Percentiles rank a stretch among this genome's conserved stretches.
phyloP scores from a whole-genome alignment of 768 basidiomycete genomes.

The Gymnopilus dilepis region DNA sequence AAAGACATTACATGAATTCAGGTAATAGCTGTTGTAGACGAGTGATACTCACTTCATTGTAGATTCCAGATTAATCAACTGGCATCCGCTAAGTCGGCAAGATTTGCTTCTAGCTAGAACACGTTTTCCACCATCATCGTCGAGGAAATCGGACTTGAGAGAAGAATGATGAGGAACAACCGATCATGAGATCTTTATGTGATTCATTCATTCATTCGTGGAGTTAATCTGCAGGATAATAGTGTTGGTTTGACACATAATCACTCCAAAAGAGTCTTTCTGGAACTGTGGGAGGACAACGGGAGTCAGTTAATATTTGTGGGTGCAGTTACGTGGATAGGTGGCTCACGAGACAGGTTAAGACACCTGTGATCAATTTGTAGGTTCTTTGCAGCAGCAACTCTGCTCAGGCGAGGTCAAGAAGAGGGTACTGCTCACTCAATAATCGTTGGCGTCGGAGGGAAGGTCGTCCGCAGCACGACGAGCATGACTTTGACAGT shows the following conservation, averaged over 20 bases:
- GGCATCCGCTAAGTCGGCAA: not conserved
- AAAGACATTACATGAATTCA: not conserved
- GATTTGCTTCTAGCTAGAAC: not conserved
- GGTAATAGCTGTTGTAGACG: not conserved
- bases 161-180: conserved; percentile 21
- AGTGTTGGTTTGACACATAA: not conserved
- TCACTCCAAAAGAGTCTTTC: conserved; percentile 4
- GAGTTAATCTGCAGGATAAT: conserved; percentile 4
- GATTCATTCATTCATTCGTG: conserved; percentile 6
- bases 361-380: not conserved
- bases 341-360: not conserved
- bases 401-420: conserved; percentile 2
- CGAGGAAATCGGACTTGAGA: conserved; percentile 12
- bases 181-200: conserved; percentile 14
- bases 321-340: not conserved
- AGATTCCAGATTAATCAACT: not conserved
- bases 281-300: not conserved
- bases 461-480: conserved; percentile 8
- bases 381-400: not conserved
- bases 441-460: conserved; percentile 23
- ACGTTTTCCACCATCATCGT: conserved; percentile 8
- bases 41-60: not conserved
- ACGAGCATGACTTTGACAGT: conserved; percentile 20
- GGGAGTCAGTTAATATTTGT: not conserved
- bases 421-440: conserved; percentile 9